phyloP scores from a whole-genome alignment of 1,139 yeast species.

The Suzukiozyma palmioleophila region DNA sequence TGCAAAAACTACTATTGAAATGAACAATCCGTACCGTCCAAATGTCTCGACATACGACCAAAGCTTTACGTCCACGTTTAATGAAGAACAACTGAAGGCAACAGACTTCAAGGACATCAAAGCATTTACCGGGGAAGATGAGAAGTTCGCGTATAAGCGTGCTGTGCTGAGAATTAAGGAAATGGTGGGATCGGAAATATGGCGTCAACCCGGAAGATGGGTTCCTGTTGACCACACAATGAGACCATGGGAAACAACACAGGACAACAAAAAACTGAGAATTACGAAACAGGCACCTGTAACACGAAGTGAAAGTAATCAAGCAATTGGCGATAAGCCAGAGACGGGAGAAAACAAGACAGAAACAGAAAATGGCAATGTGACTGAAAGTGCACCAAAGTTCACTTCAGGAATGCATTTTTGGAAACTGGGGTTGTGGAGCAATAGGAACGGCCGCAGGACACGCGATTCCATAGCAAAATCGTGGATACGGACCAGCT shows the following conservation, averaged over 20 bases:
- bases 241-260: conserved; percentile 56
- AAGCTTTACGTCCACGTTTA: conserved; percentile 31
- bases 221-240: conserved; percentile 47
- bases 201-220: conserved; percentile 52
- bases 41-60: conserved; percentile 60
- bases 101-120: conserved; percentile 43
- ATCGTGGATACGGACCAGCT: conserved; percentile 19
- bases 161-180: conserved; percentile 68
- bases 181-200: conserved; percentile 54
- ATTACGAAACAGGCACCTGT: neutral
- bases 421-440: conserved; percentile 69
- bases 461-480: conserved; percentile 51
- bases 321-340: conserved; percentile 1
- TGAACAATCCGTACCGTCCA: conserved; percentile 65
- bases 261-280: neutral
- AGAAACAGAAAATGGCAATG: too few species aligned
- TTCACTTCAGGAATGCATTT: conserved; percentile 41
- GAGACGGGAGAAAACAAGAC: neutral
- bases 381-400: neutral
- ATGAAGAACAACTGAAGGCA: conserved; percentile 19
- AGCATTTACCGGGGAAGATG: conserved; percentile 76
- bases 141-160: conserved; percentile 67
- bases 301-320: neutral
- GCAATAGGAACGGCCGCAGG: conserved; percentile 36
- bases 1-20: conserved; percentile 58